Evolutionary conservation across 75 land plant species (phyloP), one percentile per base, ranked within the genome.

Genomic region (Selaginella moellendorffii): DNA sequence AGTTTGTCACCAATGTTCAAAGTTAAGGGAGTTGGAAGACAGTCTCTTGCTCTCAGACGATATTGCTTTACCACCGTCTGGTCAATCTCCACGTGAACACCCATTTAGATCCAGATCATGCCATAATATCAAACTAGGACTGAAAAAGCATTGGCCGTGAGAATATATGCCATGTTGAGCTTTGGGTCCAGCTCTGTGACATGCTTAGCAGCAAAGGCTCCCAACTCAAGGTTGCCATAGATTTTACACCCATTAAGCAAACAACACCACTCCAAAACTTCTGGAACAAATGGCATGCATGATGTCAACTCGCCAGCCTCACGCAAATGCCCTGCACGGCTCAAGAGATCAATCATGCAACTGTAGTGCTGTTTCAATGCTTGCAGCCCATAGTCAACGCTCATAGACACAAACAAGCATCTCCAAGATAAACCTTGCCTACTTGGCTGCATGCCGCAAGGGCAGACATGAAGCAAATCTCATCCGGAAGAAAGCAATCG

Each of bases 231-330:
- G 21, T 27, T 27, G 19, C 21, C 23, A 24, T 61, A 30, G 9
- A 26, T 61, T 25, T 24, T 61, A 61, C 63, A 61, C 19, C 30
- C 63, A 61, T 30, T 30, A 27, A 61, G 63, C 63, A 61, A 61
- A 61, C 63, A 24, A 24, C 30, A 27, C 63, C 63, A 61, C 0
- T 27, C 51, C 8, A 23, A 9, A 61, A 25, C 42, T 27, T 61
- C 29, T 27, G 63, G 63, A 27, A 20, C 29, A 27, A 61, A n/a
- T 61, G 63, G 63, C 63, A 61, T 61, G 27, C 21, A 27, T 22
- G 8, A n/a, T 8, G 29, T 61, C 27, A 61, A 61, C 1, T 61
- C 30, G 1, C 23, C 9, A 0, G 30, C 63, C 29, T 61, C 42
- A 14, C 20, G 30, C 42, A 61, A 22, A 61, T 61, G 63, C n/a